Evolutionary conservation across 495 filamentous ascomycete genomes (phyloP).

Genomic region (Penicillium flavigenum): DNA sequence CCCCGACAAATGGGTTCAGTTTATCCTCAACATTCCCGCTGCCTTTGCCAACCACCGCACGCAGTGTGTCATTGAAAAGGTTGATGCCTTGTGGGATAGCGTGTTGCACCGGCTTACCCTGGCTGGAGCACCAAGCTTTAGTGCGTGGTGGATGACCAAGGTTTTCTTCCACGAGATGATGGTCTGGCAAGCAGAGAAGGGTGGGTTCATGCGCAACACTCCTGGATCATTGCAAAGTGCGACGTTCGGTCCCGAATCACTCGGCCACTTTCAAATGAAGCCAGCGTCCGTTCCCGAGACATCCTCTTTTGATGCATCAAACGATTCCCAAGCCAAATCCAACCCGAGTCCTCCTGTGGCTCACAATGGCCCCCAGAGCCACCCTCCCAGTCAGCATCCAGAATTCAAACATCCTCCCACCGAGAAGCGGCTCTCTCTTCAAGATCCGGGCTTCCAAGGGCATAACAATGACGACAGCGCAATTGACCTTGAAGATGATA

Average conservation of each 20-base stretch:
- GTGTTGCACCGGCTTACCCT: conserved; percentile 62
- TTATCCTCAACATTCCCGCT: conserved; percentile 69
- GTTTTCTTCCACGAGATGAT: conserved; percentile 97
- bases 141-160: conserved; percentile 97
- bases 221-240: conserved; percentile 47
- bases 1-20: conserved; percentile 81
- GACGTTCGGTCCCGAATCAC: conserved; percentile 33
- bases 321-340: conserved; percentile 15
- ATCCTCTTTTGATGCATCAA: conserved; percentile 15
- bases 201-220: conserved; percentile 77
- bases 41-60: conserved; percentile 71
- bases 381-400: conserved; percentile 18
- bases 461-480: conserved; percentile 50
- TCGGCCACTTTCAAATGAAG: conserved; percentile 29
- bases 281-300: conserved; percentile 13
- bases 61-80: conserved; percentile 51
- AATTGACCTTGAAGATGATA: conserved; percentile 49
- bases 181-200: conserved; percentile 84
- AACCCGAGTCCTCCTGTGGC: conserved; percentile 8
- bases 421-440: conserved; percentile 26
- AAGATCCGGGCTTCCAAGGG: conserved; percentile 37
- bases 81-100: conserved; percentile 47
- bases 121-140: conserved; percentile 78
- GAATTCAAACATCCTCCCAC: conserved; percentile 21
- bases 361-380: conserved; percentile 18